A percentile compares a stretch with the other conserved stretches of the same genome.
Conservation (phyloP, 164 flowering plant genomes). For the Sedum album region DNA sequence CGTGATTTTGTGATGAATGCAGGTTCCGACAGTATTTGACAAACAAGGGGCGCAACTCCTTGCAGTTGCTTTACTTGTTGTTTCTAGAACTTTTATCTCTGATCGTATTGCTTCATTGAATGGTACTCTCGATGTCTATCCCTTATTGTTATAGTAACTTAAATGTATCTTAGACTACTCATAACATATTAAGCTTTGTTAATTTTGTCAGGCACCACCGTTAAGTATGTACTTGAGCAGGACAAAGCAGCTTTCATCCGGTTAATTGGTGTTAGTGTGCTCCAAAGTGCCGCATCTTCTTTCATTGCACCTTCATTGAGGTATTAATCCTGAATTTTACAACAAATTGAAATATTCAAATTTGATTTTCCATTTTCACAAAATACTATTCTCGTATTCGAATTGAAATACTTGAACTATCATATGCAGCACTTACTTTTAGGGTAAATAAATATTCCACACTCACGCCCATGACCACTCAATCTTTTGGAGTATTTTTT, state of each 20-base stretch:
- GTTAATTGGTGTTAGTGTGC: constrained; percentile 76
- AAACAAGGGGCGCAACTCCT: constrained; percentile 88
- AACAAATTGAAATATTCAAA: neutral
- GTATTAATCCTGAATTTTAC: constrained; percentile 23
- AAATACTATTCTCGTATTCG: neutral
- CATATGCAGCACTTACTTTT: neutral
- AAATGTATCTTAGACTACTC: neutral
- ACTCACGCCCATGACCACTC: neutral
- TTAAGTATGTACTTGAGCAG: constrained; percentile 93
- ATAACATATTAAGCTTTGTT: neutral
- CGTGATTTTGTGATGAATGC: constrained; percentile 17
- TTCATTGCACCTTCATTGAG: constrained; percentile 91
- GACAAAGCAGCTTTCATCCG: constrained; percentile 80
- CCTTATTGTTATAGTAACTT: neutral
- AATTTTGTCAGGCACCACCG: constrained; percentile 71
- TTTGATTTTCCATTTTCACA: neutral
- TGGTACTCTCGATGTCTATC: constrained; percentile 38
- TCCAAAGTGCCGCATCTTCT: constrained; percentile 94
- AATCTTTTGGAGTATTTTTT: neutral
- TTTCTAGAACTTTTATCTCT: constrained; percentile 90
- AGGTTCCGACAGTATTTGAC: constrained; percentile 91
- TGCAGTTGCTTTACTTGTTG: constrained; percentile 85
- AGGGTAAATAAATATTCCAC: neutral
- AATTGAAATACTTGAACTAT: no score
- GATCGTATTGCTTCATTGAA: constrained; percentile 97